Conservation (phyloP, 2,329 filamentous ascomycete species). For the Pseudogymnoascus sp. region DNA sequence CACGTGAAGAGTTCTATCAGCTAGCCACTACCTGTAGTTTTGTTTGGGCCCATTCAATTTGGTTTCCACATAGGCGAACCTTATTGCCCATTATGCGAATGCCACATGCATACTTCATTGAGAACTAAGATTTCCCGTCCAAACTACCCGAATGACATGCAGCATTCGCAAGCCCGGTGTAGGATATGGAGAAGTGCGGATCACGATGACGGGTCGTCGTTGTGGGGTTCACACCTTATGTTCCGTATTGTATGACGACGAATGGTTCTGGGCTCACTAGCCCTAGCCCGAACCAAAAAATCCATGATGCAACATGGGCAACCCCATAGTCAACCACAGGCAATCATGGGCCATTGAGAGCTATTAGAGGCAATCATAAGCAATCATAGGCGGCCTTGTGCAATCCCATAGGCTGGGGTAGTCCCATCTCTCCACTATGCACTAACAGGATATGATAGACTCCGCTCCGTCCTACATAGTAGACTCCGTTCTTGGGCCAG, state of each 20-base stretch:
- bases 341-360: not conserved
- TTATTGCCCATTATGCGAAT: not conserved
- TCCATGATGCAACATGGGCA: constrained; percentile 6
- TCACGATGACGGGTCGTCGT: not conserved
- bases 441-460: constrained; percentile 5
- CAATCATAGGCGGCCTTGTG: not conserved
- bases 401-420: constrained; percentile 2
- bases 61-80: not conserved
- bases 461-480: not conserved
- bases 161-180: not conserved
- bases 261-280: constrained; percentile 1
- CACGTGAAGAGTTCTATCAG: not conserved
- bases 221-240: not conserved
- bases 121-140: not conserved
- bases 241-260: not conserved
- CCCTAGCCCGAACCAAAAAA: not conserved
- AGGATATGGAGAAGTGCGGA: not conserved
- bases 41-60: not conserved
- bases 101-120: not conserved
- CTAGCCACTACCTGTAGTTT: not conserved
- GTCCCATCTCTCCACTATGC: constrained; percentile 3
- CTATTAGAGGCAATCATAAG: not conserved
- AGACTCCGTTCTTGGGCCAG: not conserved
- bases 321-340: constrained; percentile 2
- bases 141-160: not conserved